A percentile compares a stretch with the other conserved stretches of the same genome.
phyloP scores from a whole-genome alignment of 179 eudicot genomes.

The Spergularia azorica region DNA sequence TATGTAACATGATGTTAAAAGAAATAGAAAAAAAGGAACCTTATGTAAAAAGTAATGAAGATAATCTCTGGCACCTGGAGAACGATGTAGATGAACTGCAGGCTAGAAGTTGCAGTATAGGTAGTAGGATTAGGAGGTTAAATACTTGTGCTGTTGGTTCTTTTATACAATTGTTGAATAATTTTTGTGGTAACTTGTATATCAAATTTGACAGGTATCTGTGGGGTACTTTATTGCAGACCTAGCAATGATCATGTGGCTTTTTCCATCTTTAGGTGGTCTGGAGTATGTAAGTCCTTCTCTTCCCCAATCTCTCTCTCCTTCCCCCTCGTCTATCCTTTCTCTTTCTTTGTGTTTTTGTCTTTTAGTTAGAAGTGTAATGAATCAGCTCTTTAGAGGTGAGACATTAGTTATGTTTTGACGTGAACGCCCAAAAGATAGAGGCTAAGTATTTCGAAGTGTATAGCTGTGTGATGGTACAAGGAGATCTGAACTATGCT shows the following conservation, averaged over 20 bases:
- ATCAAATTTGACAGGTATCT: slow-evolving; percentile 70
- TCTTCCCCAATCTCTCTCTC: slow-evolving; percentile 10
- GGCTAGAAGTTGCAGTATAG: slow-evolving; percentile 5
- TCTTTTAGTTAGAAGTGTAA: background rate
- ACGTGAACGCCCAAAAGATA: too few species aligned
- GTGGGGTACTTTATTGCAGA: slow-evolving; percentile 94
- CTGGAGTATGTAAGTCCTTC: slow-evolving; percentile 82
- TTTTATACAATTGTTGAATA: background rate
- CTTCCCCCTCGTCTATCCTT: background rate
- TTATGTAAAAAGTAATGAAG: background rate
- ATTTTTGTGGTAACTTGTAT: slow-evolving; percentile 30
- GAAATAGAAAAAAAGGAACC: background rate
- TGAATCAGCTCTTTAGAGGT: background rate
- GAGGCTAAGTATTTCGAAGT: background rate
- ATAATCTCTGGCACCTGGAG: background rate
- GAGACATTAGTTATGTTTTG: background rate
- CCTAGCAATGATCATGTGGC: slow-evolving; percentile 92
- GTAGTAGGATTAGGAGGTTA: background rate
- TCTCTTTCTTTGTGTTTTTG: background rate
- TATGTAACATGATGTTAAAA: too few species aligned
- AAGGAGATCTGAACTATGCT: background rate
- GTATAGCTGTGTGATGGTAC: background rate
- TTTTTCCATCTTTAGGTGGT: slow-evolving; percentile 95
- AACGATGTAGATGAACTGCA: background rate
- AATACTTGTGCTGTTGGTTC: background rate